Evolutionary conservation across 2,329 filamentous ascomycete species (phyloP).

Genomic region (Aspergillus terreus): DNA sequence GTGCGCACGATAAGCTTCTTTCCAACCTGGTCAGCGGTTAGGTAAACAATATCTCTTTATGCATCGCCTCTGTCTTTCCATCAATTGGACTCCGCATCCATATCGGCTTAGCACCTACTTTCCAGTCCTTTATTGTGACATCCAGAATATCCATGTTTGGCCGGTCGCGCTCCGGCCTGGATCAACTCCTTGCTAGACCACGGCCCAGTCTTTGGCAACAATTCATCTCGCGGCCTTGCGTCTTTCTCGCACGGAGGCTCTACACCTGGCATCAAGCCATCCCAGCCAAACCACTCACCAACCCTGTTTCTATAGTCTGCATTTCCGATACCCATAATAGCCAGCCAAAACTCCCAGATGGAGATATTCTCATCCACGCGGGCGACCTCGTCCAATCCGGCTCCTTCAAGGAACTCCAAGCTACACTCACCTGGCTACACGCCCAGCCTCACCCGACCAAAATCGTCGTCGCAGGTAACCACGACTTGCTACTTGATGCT

Average conservation of each 20-base stretch:
- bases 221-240: background rate
- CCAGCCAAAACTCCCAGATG: constrained; percentile 18
- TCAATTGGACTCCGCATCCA: too few relatives aligned
- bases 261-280: background rate
- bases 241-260: background rate
- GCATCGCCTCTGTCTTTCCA: too few relatives aligned
- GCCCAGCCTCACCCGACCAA: constrained; percentile 69
- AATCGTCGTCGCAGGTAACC: constrained; percentile 76
- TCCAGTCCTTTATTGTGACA: too few relatives aligned
- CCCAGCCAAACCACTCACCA: background rate
- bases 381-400: constrained; percentile 56
- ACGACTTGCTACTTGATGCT: constrained; percentile 74
- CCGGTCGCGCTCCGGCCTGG: too few relatives aligned
- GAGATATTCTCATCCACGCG: constrained; percentile 43
- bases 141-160: too few relatives aligned
- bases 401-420: constrained; percentile 64
- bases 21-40: too few relatives aligned
- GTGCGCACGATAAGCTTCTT: too few relatives aligned
- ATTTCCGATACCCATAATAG: constrained; percentile 31
- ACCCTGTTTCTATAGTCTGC: constrained; percentile 2
- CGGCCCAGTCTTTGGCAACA: too few relatives aligned
- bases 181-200: too few relatives aligned
- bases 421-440: constrained; percentile 71
- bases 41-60: too few relatives aligned
- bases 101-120: too few relatives aligned